A percentile compares a stretch with the other conserved stretches of the same genome.
Conservation (phyloP, 345 rosid species). For the Camelina sativa region DNA sequence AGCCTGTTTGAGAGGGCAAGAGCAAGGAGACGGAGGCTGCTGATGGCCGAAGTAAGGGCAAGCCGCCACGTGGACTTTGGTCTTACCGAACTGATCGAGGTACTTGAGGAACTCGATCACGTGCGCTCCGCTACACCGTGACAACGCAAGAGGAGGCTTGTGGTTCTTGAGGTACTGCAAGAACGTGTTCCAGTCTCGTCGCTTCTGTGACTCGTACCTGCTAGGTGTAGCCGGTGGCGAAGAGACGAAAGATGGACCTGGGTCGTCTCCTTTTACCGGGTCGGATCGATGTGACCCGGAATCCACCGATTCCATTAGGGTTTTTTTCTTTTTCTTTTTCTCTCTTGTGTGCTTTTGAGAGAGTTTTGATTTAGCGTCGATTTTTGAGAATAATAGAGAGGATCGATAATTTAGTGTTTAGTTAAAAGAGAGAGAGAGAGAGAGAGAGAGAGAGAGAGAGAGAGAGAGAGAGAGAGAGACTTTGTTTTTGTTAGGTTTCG, state of each 20-base stretch:
- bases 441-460: conserved; percentile 39
- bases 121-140: conserved; percentile 73
- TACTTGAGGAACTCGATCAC: conserved; percentile 74
- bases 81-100: conserved; percentile 75
- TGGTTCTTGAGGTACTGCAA: conserved; percentile 70
- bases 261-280: conserved; percentile 35
- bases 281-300: conserved; percentile 39
- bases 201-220: conserved; percentile 72
- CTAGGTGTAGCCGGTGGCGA: conserved; percentile 49
- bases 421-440: conserved; percentile 20
- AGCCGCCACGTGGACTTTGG: conserved; percentile 63
- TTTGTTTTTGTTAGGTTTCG: conserved; percentile 36
- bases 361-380: conserved; percentile 19
- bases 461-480: conserved; percentile 24
- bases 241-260: conserved; percentile 35
- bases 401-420: conserved; percentile 23
- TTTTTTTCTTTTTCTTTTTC: background rate
- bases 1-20: conserved; percentile 73
- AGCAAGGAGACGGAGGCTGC: conserved; percentile 66
- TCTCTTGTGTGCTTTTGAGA: background rate
- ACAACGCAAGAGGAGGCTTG: conserved; percentile 63
- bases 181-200: conserved; percentile 79
- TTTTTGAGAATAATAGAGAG: background rate
- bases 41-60: conserved; percentile 70
- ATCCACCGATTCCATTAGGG: conserved; percentile 52